Conservation (phyloP, 2,329 filamentous ascomycete species). For the Aspergillus piperis region DNA sequence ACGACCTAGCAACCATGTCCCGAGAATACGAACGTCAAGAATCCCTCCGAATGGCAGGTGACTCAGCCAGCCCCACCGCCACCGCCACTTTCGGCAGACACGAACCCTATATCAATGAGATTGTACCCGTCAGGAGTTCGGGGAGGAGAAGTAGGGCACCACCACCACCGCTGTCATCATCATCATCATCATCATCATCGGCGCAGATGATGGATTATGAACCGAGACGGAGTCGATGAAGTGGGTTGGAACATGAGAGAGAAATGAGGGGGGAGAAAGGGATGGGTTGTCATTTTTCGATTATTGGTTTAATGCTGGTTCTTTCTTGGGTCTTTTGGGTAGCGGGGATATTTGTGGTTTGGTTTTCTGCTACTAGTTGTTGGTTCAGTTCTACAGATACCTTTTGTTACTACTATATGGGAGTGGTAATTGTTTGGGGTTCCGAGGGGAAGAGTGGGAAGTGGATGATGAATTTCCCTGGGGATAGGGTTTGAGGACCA, state of each 20-base stretch:
- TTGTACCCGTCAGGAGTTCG: slow-evolving; percentile 39
- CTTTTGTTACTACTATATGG: background rate
- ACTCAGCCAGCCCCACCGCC: slow-evolving; percentile 15
- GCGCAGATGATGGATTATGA: slow-evolving; percentile 24
- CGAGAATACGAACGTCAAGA: slow-evolving; percentile 52
- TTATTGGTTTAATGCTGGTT: background rate
- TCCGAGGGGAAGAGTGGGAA: background rate
- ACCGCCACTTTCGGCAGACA: slow-evolving; percentile 21
- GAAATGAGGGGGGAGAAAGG: too few relatives aligned
- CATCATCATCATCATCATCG: too few relatives aligned
- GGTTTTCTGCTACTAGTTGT: too few relatives aligned
- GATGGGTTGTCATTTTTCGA: background rate
- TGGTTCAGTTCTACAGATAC: background rate
- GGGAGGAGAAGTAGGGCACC: slow-evolving; percentile 30
- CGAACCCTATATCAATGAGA: slow-evolving; percentile 48
- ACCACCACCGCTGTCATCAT: background rate
- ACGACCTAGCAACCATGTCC: slow-evolving; percentile 50
- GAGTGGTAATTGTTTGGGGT: background rate
- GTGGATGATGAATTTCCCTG: background rate
- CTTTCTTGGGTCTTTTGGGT: background rate
- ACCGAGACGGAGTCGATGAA: slow-evolving; percentile 27
- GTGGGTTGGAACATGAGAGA: too few relatives aligned
- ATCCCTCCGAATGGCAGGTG: slow-evolving; percentile 46
- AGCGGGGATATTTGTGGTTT: background rate
- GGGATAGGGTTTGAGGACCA: too few relatives aligned